These are phyloP conservation scores for Climacium dendroides DNA, from an alignment of 225 moss, liverwort and hornwort species.

Conservation along the genomic window DNA sequence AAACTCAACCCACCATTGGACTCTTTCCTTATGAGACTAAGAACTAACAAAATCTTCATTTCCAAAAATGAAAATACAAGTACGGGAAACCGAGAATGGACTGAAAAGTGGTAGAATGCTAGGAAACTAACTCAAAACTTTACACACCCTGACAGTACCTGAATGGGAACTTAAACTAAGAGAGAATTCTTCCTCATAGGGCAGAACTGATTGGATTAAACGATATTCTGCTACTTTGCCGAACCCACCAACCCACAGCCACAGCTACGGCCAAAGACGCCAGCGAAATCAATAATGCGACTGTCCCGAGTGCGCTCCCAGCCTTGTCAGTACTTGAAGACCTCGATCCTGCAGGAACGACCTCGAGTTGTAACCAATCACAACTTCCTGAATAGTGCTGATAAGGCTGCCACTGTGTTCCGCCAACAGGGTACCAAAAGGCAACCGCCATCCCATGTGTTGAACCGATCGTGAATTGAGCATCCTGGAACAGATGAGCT, in stretches of 20 bases:
- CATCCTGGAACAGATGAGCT: slow-evolving; percentile 41
- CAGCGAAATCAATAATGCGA: slow-evolving; percentile 28
- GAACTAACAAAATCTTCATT: not conserved
- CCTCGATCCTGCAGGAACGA: slow-evolving; percentile 23
- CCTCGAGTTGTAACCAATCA: slow-evolving; percentile 72
- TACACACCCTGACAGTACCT: not conserved
- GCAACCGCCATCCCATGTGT: slow-evolving; percentile 56
- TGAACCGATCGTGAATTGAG: slow-evolving; percentile 75
- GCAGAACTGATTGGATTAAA: slow-evolving; percentile 40
- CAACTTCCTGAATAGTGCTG: slow-evolving; percentile 90
- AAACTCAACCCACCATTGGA: not conserved
- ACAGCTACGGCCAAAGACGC: slow-evolving; percentile 34
- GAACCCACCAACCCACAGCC: slow-evolving; percentile 44
- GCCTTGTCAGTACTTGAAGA: not conserved
- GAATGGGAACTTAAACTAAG: not conserved
- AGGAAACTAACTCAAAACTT: not conserved
- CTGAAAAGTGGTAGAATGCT: not conserved
- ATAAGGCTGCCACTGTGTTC: slow-evolving; percentile 27
- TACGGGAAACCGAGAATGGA: not conserved
- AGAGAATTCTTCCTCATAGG: slow-evolving; percentile 2
- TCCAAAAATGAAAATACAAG: not conserved
- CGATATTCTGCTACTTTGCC: slow-evolving; percentile 12
- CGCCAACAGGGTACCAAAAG: slow-evolving; percentile 68
- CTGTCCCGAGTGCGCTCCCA: slow-evolving; percentile 8
- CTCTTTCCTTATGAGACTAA: not conserved